Base-by-base conservation (phyloP, 108 stramenopile species). In the Cyclotella atomus region DNA sequence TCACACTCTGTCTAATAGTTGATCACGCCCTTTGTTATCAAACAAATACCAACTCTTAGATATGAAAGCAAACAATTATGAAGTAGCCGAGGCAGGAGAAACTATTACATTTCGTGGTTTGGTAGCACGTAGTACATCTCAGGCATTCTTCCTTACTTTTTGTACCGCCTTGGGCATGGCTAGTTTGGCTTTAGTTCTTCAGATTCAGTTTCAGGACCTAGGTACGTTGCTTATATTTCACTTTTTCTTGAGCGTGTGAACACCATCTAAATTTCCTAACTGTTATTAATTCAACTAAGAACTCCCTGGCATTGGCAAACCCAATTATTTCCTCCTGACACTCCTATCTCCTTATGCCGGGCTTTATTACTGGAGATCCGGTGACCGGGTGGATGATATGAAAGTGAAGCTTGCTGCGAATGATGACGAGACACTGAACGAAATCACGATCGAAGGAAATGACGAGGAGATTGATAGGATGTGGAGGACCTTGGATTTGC, bases 11-110 rank as follows among this genome's bases (percentile, higher is more conserved):
- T 23, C n/a, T 52, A 10, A n/a, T 20, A 54, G 38, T 55, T 32
- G 41, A 23, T 35, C 20, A 10, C 3, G 20, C 21, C n/a, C 5
- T 23, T 23, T 23, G 1, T 41, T 41, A 41, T 21, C 33, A 20
- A 35, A 55, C 3, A 32, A 19, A 52, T 65, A 27, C 8, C 14
- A 17, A 25, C 20, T 16, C 25, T 41, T 52, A 89, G 88, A 97
- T 81, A 94, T 97, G 90, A 95, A 94, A 71, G 92, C 96, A 24
- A 96, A 97, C 76, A 97, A 96, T 75, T 97, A 96, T 71, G 94
- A 96, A 60, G 94, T 97, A 5, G 88, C 88, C 43, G 85, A 90
- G 28, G 95, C 95, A 33, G 95, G 95, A 55, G 95, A 97, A 74
- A 88, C 89, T 14, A 97, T 97, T 52, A 95, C 87, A 16, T 97